Evolutionary conservation across 768 basidiomycete species (phyloP).

Genomic region (Mycena indigotica): DNA sequence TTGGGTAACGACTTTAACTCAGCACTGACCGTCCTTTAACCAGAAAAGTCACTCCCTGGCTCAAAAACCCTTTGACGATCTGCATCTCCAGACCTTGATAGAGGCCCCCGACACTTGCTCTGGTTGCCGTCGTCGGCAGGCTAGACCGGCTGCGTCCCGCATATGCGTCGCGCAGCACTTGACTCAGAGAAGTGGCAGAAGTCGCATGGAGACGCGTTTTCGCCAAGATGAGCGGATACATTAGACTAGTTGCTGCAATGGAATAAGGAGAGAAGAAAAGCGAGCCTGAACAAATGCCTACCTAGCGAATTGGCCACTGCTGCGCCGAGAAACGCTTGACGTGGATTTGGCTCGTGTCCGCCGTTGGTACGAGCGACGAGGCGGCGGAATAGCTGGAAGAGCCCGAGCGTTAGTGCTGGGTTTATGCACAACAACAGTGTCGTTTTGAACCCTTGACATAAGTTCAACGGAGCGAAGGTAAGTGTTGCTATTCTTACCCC

Average conservation of each 20-base stretch:
- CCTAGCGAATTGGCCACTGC: conserved; percentile 57
- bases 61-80: conserved; percentile 55
- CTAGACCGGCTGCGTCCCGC: conserved; percentile 11
- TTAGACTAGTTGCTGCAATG: conserved; percentile 40
- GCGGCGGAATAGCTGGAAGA: conserved; percentile 54
- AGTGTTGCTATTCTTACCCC: conserved; percentile 37
- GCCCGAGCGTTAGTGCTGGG: conserved; percentile 58
- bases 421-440: conserved; percentile 54
- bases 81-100: conserved; percentile 58
- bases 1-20: not conserved
- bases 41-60: conserved; percentile 59
- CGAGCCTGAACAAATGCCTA: conserved; percentile 8
- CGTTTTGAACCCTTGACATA: conserved; percentile 48
- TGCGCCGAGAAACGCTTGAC: conserved; percentile 57
- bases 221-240: conserved; percentile 63
- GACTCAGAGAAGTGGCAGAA: conserved; percentile 40
- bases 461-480: not conserved
- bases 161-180: conserved; percentile 40
- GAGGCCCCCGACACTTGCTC: conserved; percentile 39
- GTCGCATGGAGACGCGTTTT: conserved; percentile 55
- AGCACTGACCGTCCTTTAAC: conserved; percentile 54
- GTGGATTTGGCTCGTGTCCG: conserved; percentile 37
- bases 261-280: not conserved
- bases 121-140: conserved; percentile 16
- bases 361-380: conserved; percentile 31